Evolutionary conservation across 1,284 basidiomycete species (phyloP).

Genomic region (Apiotrichum montevideense): DNA sequence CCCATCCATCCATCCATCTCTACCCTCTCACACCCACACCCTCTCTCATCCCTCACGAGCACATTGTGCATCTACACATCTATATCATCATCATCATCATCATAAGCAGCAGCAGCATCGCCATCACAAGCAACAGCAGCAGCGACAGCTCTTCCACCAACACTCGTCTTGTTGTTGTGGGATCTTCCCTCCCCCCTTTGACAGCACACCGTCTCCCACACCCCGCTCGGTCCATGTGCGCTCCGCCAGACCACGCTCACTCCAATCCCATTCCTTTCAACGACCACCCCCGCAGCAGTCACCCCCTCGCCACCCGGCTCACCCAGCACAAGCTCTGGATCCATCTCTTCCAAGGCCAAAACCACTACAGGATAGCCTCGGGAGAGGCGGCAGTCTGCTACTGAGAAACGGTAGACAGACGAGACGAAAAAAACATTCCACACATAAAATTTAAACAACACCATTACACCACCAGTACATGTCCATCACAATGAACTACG

Average conservation of each 20-base stretch:
- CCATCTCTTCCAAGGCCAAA: conserved; percentile 13
- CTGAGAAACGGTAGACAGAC: not conserved
- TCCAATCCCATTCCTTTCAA: not conserved
- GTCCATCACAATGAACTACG: conserved; percentile 18
- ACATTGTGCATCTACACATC: too few relatives aligned
- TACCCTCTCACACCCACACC: too few relatives aligned
- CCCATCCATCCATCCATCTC: too few relatives aligned
- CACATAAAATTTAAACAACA: not conserved
- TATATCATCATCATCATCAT: too few relatives aligned
- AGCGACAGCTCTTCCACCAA: too few relatives aligned
- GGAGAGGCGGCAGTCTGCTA: conserved; percentile 4
- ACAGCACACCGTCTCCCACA: too few relatives aligned
- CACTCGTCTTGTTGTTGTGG: too few relatives aligned
- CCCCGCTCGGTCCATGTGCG: conserved; percentile 2
- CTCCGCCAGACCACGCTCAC: not conserved
- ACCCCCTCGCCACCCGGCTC: conserved; percentile 14
- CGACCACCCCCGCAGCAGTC: conserved; percentile 7
- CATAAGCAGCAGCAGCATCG: too few relatives aligned
- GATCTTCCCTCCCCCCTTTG: too few relatives aligned
- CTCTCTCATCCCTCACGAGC: too few relatives aligned
- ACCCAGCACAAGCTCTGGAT: conserved; percentile 11
- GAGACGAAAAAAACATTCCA: not conserved
- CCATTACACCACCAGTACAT: conserved; percentile 3
- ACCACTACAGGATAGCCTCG: conserved; percentile 19
- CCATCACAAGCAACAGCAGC: too few relatives aligned